Percentiles rank a stretch among this genome's conserved stretches.
Conservation (phyloP, 2,329 filamentous ascomycete species). For the Calonectria naviculata region DNA sequence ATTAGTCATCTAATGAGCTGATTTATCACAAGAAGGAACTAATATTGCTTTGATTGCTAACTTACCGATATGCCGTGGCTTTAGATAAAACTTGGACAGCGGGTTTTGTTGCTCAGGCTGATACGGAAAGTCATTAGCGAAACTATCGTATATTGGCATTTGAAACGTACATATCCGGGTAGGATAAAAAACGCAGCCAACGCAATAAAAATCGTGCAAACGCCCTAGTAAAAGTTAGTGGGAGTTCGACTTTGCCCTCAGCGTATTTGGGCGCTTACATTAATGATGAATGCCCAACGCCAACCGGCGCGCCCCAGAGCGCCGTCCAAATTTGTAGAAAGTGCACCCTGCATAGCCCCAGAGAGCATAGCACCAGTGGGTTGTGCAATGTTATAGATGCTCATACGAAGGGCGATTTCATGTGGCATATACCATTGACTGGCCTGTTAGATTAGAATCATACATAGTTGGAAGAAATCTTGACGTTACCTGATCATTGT, state of each 20-base stretch:
- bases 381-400: constrained; percentile 23
- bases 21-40: too few relatives aligned
- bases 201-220: constrained; percentile 4
- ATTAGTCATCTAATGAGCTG: neutral
- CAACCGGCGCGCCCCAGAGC: constrained; percentile 20
- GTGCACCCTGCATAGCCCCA: constrained; percentile 19
- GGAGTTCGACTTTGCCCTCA: neutral
- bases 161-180: neutral
- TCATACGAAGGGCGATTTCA: constrained; percentile 19
- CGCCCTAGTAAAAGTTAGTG: neutral
- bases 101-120: constrained; percentile 2
- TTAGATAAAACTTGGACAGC: constrained; percentile 2
- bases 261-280: neutral
- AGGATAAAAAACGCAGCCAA: neutral
- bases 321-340: constrained; percentile 17
- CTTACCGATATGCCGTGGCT: constrained; percentile 3
- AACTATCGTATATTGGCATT: neutral
- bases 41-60: too few relatives aligned
- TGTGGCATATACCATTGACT: constrained; percentile 20
- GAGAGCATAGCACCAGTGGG: constrained; percentile 23
- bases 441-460: neutral
- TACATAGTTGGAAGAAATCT: neutral
- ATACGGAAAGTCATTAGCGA: too few relatives aligned
- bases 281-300: constrained; percentile 27
- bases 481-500: constrained; percentile 21